Base-by-base conservation (phyloP, 257 asterid species). In the Plectranthus barbatus region DNA sequence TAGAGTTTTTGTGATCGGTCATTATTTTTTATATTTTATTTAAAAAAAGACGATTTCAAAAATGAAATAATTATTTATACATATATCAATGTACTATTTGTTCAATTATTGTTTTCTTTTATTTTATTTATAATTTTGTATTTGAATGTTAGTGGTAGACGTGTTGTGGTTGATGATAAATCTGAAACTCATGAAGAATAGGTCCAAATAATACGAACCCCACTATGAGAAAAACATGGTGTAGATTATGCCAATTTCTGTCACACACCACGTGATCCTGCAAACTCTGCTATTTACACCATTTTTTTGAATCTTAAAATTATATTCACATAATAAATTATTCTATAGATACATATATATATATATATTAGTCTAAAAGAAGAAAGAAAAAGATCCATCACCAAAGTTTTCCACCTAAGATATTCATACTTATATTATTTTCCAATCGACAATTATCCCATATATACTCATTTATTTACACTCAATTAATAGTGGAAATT, bases 181-280 rank as follows among this genome's bases (percentile, higher is more conserved):
- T 24, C 5, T 8, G 21, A 39, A 56, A n/a, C 14, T 40, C 45
- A 23, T 13, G 44, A 42, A 60, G 17, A 36, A 66, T 60, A 55
- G 1, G 18, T 67, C 66, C 70, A 67, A 67, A 67, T 9, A 29
- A 13, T 33, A 18, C 7, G 11, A 65, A 67, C 77, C 70, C 77
- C 66, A 67, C 73, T 34, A 17, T 17, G 4, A 2, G 20, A 15
- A 44, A 66, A 18, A 58, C 37, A 17, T 58, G 64, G 60, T 51
- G 60, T 49, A 66, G 49, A 62, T 3, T 56, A 65, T 31, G 14
- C 63, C 58, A 65, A 51, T 50, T 52, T 73, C 69, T 72, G 77
- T 41, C 73, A 44, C 17, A 47, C 77, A 52, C 69, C 69, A 67
- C 70, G 63, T 73, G 77, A 61, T 21, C 40, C 61, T 59, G 66